Conservation (phyloP, 306 rosid species). For the Dryas alaskensis region DNA sequence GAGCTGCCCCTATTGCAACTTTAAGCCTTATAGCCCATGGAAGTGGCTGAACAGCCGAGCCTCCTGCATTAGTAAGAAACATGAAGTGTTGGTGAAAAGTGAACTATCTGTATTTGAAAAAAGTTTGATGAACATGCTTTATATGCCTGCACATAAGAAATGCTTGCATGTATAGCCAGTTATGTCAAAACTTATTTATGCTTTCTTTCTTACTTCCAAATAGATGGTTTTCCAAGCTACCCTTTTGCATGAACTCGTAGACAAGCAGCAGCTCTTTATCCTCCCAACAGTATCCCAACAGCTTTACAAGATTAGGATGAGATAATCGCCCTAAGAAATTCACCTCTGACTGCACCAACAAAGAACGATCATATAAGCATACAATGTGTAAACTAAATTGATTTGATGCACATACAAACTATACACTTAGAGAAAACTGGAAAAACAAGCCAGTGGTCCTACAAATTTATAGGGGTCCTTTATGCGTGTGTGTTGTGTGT, state of each 20-base stretch:
- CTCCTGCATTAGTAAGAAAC: conserved; percentile 52
- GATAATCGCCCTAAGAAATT: conserved; percentile 81
- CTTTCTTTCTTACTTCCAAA: conserved; percentile 75
- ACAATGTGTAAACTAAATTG: not conserved
- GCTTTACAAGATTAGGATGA: conserved; percentile 89
- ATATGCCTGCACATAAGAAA: conserved; percentile 3
- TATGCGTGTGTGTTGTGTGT: not conserved
- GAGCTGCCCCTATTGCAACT: conserved; percentile 93
- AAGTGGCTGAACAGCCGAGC: conserved; percentile 76
- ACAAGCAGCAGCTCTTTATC: conserved; percentile 72
- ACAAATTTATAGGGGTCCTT: not conserved
- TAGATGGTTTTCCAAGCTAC: conserved; percentile 86
- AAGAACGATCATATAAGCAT: conserved; percentile 20
- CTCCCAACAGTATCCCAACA: conserved; percentile 85
- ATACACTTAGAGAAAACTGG: not conserved
- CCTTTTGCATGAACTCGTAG: conserved; percentile 92
- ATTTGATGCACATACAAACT: not conserved
- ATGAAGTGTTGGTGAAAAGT: conserved; percentile 18
- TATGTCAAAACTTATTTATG: conserved; percentile 10
- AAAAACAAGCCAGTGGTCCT: not conserved
- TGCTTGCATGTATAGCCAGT: conserved; percentile 9
- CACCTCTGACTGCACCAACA: conserved; percentile 77
- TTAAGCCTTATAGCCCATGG: conserved; percentile 82
- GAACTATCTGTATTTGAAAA: not conserved
- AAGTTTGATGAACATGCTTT: not conserved